phyloP scores from a whole-genome alignment of 1,139 yeast species.

The Geotrichum macrosporum region DNA sequence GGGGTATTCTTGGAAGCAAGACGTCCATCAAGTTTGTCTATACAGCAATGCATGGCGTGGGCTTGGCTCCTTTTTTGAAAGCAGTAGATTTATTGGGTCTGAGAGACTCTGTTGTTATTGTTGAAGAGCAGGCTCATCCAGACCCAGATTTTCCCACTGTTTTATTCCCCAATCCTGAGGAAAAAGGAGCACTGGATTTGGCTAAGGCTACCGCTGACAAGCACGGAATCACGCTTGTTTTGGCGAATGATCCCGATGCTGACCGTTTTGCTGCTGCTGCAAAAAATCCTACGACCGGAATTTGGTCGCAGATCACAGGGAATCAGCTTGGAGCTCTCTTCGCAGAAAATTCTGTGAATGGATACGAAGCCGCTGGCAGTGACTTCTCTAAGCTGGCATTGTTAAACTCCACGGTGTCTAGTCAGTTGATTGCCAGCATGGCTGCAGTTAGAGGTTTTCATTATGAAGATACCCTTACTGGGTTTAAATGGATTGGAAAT shows the following conservation, averaged over 20 bases:
- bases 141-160: constrained; percentile 87
- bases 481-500: constrained; percentile 97
- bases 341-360: constrained; percentile 58
- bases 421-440: constrained; percentile 71
- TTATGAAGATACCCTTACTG: constrained; percentile 80
- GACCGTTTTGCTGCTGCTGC: constrained; percentile 81
- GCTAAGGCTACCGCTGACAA: constrained; percentile 56
- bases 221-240: constrained; percentile 49
- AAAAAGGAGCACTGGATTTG: constrained; percentile 77
- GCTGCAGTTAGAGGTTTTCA: constrained; percentile 59
- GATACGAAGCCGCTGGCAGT: constrained; percentile 29
- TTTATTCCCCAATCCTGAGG: constrained; percentile 92
- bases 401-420: constrained; percentile 86
- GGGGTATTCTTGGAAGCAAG: constrained; percentile 12
- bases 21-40: constrained; percentile 56
- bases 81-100: constrained; percentile 33
- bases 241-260: constrained; percentile 96
- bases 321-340: constrained; percentile 85
- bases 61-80: constrained; percentile 42
- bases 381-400: constrained; percentile 49
- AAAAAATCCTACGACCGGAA: constrained; percentile 36
- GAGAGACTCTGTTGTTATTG: constrained; percentile 43
- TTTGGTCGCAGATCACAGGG: constrained; percentile 82
- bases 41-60: constrained; percentile 96
- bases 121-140: constrained; percentile 61